A percentile compares a stretch with the other conserved stretches of the same genome.
phyloP scores from a whole-genome alignment of 1,139 yeast genomes.

The Geotrichum reessii region DNA sequence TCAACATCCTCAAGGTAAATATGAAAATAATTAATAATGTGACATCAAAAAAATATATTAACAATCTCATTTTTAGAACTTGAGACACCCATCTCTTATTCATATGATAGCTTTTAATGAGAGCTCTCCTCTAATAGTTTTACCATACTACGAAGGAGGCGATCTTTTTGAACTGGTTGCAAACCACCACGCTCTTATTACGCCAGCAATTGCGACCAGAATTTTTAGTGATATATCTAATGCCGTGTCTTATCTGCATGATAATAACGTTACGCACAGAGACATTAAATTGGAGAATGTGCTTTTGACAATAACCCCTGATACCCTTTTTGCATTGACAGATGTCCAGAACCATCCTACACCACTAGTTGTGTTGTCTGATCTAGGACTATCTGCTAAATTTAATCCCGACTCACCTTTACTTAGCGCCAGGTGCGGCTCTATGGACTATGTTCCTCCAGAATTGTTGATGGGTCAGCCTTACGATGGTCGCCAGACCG shows the following conservation, averaged over 20 bases:
- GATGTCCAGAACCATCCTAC: constrained; percentile 22
- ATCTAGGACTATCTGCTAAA: constrained; percentile 78
- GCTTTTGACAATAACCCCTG: constrained; percentile 1
- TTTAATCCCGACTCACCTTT: constrained; percentile 55
- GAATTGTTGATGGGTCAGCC: constrained; percentile 84
- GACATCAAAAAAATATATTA: too few relatives aligned
- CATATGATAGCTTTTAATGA: constrained; percentile 36
- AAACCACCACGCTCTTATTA: constrained; percentile 30
- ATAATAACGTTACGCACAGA: constrained; percentile 64
- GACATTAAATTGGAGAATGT: constrained; percentile 74
- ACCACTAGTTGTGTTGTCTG: constrained; percentile 64
- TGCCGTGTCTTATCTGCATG: constrained; percentile 72
- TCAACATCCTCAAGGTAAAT: constrained; percentile 47
- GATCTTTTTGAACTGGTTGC: constrained; percentile 65
- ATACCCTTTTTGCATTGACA: neutral
- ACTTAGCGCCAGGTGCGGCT: constrained; percentile 84
- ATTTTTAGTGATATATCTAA: constrained; percentile 62
- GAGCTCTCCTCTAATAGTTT: constrained; percentile 46
- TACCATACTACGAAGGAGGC: constrained; percentile 80
- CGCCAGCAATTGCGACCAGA: constrained; percentile 40
- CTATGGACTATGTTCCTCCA: constrained; percentile 93
- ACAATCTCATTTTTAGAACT: constrained; percentile 18
- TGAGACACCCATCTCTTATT: constrained; percentile 43
- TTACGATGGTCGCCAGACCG: constrained; percentile 85
- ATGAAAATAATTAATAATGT: constrained; percentile 25